These are phyloP conservation scores for Thalassiosira ordinaria DNA, from an alignment of 352 stramenopile genomes.

Conservation along the genomic window DNA sequence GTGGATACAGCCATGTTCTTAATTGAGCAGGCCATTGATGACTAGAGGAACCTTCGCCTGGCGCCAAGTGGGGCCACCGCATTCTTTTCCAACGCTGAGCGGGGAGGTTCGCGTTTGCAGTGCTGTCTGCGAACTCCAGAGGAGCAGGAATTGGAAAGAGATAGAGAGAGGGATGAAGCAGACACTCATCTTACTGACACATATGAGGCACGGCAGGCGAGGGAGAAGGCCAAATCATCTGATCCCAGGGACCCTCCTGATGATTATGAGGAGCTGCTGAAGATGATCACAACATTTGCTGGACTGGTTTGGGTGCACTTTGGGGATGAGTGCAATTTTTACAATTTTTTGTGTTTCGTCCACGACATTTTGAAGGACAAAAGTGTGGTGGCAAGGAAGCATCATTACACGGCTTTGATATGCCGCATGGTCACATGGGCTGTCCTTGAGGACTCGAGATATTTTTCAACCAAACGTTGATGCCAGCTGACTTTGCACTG, in stretches of 20 bases:
- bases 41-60: neutral
- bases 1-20: conserved; percentile 11
- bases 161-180: conserved; percentile 1
- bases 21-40: neutral
- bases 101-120: neutral
- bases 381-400: neutral
- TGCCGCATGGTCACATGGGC: conserved; percentile 13
- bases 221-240: neutral
- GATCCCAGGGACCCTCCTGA: conserved; percentile 3
- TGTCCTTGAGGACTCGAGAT: neutral
- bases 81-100: neutral
- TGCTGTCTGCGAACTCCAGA: neutral
- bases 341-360: neutral
- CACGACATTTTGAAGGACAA: neutral
- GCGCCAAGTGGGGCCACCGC: conserved; percentile 1
- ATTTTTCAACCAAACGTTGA: conserved; percentile 9
- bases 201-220: neutral
- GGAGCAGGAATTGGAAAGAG: neutral
- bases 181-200: neutral
- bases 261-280: conserved; percentile 6
- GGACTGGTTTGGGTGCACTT: conserved; percentile 15
- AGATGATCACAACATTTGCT: neutral
- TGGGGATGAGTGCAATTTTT: conserved; percentile 11
- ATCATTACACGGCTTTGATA: neutral
- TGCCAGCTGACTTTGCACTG: neutral